Conservation (phyloP, 495 filamentous ascomycete genomes). For the Neurospora africana region DNA sequence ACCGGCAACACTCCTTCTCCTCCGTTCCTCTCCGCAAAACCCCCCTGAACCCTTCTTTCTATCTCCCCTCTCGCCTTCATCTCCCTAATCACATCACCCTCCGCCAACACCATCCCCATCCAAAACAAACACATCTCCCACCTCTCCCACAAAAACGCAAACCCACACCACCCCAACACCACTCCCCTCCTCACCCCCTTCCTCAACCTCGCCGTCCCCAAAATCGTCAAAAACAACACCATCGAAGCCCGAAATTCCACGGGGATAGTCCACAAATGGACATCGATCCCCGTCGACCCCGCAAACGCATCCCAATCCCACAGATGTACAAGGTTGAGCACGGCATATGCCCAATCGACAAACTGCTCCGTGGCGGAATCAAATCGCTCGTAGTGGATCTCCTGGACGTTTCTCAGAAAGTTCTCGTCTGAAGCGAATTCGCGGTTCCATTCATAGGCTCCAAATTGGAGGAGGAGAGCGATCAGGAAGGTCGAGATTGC, state of each 20-base stretch:
- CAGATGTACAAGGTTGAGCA: slow-evolving; percentile 29
- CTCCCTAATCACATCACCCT: slow-evolving; percentile 25
- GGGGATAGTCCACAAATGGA: slow-evolving; percentile 65
- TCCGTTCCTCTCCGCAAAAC: background rate
- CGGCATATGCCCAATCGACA: slow-evolving; percentile 21
- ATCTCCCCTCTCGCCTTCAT: slow-evolving; percentile 4
- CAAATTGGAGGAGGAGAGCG: slow-evolving; percentile 44
- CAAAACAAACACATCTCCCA: slow-evolving; percentile 38
- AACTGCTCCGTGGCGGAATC: slow-evolving; percentile 18
- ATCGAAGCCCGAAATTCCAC: slow-evolving; percentile 58
- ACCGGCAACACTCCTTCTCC: slow-evolving; percentile 3
- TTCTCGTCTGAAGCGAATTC: slow-evolving; percentile 24
- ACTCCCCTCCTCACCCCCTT: slow-evolving; percentile 15
- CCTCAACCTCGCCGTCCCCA: slow-evolving; percentile 32
- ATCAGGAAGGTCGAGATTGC: slow-evolving; percentile 49
- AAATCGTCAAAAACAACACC: slow-evolving; percentile 49
- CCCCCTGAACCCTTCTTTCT: background rate
- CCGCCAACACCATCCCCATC: slow-evolving; percentile 30
- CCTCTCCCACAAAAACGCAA: slow-evolving; percentile 19
- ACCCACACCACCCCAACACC: slow-evolving; percentile 20
- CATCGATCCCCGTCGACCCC: slow-evolving; percentile 46
- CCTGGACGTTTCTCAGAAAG: slow-evolving; percentile 30
- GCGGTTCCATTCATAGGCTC: slow-evolving; percentile 36
- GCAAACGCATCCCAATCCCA: slow-evolving; percentile 30
- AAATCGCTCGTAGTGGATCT: slow-evolving; percentile 25